phyloP scores from a whole-genome alignment of 306 rosid genomes.

The Fragaria ananassa region DNA sequence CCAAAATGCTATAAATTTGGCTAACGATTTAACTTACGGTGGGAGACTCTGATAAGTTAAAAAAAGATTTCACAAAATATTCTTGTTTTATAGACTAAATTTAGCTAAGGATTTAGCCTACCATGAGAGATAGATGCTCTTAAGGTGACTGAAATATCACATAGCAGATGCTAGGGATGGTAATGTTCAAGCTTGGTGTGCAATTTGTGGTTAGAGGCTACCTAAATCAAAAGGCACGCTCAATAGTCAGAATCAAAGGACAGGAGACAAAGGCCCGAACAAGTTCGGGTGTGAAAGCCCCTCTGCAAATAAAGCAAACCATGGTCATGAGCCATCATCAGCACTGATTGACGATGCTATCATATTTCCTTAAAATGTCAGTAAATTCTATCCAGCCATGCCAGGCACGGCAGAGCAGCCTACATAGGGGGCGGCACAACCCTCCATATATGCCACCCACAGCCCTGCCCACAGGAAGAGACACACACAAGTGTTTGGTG shows the following conservation, averaged over 20 bases:
- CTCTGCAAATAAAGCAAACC: too few relatives aligned
- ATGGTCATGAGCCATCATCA: too few relatives aligned
- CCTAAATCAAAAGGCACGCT: not conserved
- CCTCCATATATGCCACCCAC: not conserved
- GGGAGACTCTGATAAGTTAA: too few relatives aligned
- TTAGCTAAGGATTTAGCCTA: too few relatives aligned
- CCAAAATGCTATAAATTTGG: too few relatives aligned
- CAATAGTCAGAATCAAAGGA: not conserved
- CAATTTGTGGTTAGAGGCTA: not conserved
- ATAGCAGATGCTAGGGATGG: not conserved
- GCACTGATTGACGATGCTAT: not conserved
- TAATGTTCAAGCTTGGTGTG: not conserved
- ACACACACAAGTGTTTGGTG: slow-evolving; percentile 7
- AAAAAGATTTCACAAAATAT: too few relatives aligned
- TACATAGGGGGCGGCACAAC: not conserved
- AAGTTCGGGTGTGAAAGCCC: too few relatives aligned
- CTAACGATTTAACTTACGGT: too few relatives aligned
- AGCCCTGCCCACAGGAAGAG: not conserved
- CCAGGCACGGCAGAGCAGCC: too few relatives aligned
- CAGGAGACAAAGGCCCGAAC: too few relatives aligned
- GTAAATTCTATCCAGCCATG: not conserved
- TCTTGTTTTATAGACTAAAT: too few relatives aligned
- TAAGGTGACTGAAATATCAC: not conserved
- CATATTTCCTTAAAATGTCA: not conserved
- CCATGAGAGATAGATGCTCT: too few relatives aligned